A percentile compares a stretch with the other conserved stretches of the same genome.
Conservation (phyloP, 1,284 basidiomycete genomes). For the Takashimella koratensis region DNA sequence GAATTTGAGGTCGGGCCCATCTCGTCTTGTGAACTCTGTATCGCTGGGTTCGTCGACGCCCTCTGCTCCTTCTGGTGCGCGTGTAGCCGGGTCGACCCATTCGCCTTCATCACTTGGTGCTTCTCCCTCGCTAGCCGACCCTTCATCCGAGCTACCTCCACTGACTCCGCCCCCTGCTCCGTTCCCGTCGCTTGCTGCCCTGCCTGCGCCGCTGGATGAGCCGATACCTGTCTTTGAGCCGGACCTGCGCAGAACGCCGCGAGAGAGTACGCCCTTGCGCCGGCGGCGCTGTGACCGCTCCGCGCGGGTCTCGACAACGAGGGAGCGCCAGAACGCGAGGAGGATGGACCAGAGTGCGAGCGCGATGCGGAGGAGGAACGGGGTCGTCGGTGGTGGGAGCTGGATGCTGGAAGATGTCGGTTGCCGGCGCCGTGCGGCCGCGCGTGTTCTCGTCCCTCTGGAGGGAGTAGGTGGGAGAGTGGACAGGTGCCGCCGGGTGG, state of each 20-base stretch:
- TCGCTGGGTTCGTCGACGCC: constrained; percentile 16
- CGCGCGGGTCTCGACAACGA: constrained; percentile 46
- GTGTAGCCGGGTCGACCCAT: constrained; percentile 46
- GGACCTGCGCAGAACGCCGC: not conserved
- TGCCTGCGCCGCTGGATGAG: not conserved
- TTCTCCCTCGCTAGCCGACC: constrained; percentile 15
- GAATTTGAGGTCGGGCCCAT: constrained; percentile 19
- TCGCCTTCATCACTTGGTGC: constrained; percentile 15
- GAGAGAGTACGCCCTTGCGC: not conserved
- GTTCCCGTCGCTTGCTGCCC: not conserved
- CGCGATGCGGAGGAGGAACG: constrained; percentile 36
- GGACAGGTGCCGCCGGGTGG: not conserved
- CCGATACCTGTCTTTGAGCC: not conserved
- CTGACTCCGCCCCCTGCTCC: not conserved
- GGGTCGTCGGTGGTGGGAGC: constrained; percentile 41
- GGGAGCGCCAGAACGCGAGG: constrained; percentile 37
- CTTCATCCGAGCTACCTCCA: constrained; percentile 9
- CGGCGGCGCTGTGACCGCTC: constrained; percentile 10
- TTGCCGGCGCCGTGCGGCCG: constrained; percentile 4
- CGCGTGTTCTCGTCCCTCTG: not conserved
- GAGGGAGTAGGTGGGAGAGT: constrained; percentile 12
- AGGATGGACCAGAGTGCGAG: constrained; percentile 44
- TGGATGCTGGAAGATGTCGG: constrained; percentile 31
- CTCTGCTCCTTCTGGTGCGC: constrained; percentile 25
- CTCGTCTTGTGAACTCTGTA: constrained; percentile 19